Conservation (phyloP, 2,329 filamentous ascomycete genomes). For the Achaetomium macrosporum region DNA sequence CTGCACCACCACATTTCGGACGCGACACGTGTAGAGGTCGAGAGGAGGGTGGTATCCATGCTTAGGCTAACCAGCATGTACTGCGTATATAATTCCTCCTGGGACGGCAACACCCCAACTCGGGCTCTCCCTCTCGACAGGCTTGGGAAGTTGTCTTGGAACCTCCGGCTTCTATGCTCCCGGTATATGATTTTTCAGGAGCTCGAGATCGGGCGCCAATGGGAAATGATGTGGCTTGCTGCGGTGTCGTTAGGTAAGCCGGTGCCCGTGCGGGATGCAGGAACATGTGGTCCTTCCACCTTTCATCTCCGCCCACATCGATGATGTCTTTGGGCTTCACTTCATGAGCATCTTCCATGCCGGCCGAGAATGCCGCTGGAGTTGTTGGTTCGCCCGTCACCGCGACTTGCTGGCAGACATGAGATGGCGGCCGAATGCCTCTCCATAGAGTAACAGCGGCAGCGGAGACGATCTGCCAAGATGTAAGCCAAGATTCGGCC, state of each 20-base stretch:
- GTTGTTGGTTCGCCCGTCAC: not conserved
- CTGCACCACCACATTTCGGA: not conserved
- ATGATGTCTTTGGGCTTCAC: not conserved
- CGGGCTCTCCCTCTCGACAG: too few species aligned
- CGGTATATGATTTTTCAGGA: too few species aligned
- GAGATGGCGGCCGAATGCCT: not conserved
- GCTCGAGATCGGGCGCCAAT: too few species aligned
- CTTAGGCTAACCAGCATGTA: too few species aligned
- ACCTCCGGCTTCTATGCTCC: too few species aligned
- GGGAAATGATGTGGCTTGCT: not conserved
- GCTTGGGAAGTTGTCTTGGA: too few species aligned
- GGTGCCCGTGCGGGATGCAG: conserved; percentile 1
- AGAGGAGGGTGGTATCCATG: too few species aligned
- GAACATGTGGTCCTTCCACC: not conserved
- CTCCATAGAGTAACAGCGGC: not conserved
- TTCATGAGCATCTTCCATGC: not conserved
- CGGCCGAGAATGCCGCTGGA: not conserved
- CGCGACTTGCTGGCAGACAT: not conserved
- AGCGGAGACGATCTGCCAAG: conserved; percentile 6
- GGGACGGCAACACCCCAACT: too few species aligned
- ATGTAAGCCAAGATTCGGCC: conserved; percentile 5
- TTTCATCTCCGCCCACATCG: not conserved
- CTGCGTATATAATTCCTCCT: too few species aligned
- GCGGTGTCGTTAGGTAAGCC: not conserved
- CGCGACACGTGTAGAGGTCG: too few species aligned